These are phyloP conservation scores for Licmophora abbreviata DNA, from an alignment of 108 stramenopile genomes.

Conservation along the genomic window DNA sequence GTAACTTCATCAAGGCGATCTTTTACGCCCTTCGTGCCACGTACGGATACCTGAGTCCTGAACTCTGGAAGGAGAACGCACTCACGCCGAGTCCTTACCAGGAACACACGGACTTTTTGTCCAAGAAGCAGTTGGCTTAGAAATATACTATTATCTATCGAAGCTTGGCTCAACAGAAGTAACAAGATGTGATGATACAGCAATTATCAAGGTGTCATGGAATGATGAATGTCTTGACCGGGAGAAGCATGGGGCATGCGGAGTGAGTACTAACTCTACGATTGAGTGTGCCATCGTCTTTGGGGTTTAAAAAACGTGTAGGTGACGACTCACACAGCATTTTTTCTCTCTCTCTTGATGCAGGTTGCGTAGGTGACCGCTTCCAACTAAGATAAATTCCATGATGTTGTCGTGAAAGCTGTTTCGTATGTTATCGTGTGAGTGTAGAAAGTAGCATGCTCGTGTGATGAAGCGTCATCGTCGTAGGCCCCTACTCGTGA, in stretches of 20 bases:
- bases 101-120: conserved; percentile 99
- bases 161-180: background rate
- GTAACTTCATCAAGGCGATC: conserved; percentile 99
- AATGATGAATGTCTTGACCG: background rate
- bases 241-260: conserved; percentile 13
- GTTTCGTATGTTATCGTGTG: no score
- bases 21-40: conserved; percentile 96
- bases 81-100: conserved; percentile 87
- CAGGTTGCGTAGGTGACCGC: conserved; percentile 63
- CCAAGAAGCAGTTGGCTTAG: conserved; percentile 74
- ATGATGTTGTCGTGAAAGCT: no score
- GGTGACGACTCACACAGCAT: background rate
- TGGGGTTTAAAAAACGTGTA: no score
- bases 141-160: background rate
- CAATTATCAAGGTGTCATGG: background rate
- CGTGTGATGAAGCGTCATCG: no score
- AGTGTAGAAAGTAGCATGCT: no score
- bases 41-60: conserved; percentile 98
- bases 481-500: no score
- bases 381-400: conserved; percentile 1
- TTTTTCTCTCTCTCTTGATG: background rate
- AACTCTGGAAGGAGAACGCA: conserved; percentile 96
- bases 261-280: background rate
- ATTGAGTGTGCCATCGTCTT: background rate
- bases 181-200: conserved; percentile 1